These are phyloP conservation scores for Corymbia citriodora DNA, from an alignment of 441 rosid species.

Conservation along the genomic window DNA sequence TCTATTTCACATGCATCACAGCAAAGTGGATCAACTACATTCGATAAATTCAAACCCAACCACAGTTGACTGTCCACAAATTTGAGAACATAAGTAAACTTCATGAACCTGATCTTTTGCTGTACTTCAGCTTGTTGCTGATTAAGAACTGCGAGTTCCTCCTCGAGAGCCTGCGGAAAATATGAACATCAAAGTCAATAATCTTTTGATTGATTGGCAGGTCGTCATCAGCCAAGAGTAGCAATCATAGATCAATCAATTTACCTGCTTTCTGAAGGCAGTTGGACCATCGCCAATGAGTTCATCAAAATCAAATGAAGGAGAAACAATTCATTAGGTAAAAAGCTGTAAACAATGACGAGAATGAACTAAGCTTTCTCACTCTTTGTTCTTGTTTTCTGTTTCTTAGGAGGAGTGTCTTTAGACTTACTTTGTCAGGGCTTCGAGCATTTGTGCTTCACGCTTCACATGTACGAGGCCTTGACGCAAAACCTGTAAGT, in stretches of 20 bases:
- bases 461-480: conserved; percentile 12
- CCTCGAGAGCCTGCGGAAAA: conserved; percentile 14
- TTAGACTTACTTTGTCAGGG: conserved; percentile 11
- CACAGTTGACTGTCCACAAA: not conserved
- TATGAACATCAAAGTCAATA: not conserved
- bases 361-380: not conserved
- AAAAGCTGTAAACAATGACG: not conserved
- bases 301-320: not conserved
- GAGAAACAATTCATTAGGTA: not conserved
- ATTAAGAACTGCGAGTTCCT: conserved; percentile 2
- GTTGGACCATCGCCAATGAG: not conserved
- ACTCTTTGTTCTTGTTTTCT: not conserved
- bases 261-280: not conserved
- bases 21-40: not conserved
- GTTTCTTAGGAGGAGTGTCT: not conserved
- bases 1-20: conserved; percentile 3
- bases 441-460: conserved; percentile 17
- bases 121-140: not conserved
- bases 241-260: not conserved
- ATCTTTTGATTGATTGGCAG: not conserved
- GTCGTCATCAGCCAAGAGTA: not conserved
- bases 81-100: not conserved
- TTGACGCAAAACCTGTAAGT: conserved; percentile 6
- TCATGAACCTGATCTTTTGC: conserved; percentile 14
- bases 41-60: not conserved